Conservation (phyloP, 2,329 filamentous ascomycete genomes). For the Exophiala aquamarina region DNA sequence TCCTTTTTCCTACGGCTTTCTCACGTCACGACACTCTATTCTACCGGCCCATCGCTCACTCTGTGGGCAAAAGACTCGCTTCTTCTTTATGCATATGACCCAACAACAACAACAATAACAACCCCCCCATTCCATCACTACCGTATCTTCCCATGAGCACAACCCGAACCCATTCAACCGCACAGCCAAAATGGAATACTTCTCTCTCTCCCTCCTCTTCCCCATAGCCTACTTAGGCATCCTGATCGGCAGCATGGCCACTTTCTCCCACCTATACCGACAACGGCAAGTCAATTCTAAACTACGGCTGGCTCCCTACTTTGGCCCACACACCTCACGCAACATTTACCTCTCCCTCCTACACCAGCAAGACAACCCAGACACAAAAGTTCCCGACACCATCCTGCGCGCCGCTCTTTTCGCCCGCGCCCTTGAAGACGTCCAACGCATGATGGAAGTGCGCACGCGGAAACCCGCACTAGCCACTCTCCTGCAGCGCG, state of each 20-base stretch:
- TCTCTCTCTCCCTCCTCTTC: constrained; percentile 79
- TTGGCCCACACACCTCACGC: constrained; percentile 83
- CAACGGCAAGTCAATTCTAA: constrained; percentile 84
- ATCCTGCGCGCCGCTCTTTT: constrained; percentile 86
- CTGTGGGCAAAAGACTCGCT: not conserved
- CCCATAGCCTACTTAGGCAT: constrained; percentile 88
- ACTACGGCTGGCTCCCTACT: constrained; percentile 90
- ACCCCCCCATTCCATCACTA: not conserved
- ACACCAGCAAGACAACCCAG: constrained; percentile 64
- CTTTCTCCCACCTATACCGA: constrained; percentile 89
- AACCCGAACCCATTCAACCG: not conserved
- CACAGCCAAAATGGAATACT: constrained; percentile 16
- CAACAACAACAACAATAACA: not conserved
- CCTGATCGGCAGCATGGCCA: constrained; percentile 81
- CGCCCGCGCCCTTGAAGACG: constrained; percentile 87
- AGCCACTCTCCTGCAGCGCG: constrained; percentile 77
- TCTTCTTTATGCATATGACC: not conserved
- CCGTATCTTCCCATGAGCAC: not conserved
- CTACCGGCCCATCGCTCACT: too few relatives aligned
- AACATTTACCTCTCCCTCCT: constrained; percentile 93
- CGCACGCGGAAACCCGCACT: constrained; percentile 86
- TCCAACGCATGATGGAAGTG: constrained; percentile 85
- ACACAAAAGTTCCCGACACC: constrained; percentile 71
- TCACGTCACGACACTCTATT: too few relatives aligned
- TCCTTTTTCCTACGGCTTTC: not conserved